Evolutionary conservation across 768 basidiomycete genomes (phyloP).

Genomic region (Tulasnella sp.): DNA sequence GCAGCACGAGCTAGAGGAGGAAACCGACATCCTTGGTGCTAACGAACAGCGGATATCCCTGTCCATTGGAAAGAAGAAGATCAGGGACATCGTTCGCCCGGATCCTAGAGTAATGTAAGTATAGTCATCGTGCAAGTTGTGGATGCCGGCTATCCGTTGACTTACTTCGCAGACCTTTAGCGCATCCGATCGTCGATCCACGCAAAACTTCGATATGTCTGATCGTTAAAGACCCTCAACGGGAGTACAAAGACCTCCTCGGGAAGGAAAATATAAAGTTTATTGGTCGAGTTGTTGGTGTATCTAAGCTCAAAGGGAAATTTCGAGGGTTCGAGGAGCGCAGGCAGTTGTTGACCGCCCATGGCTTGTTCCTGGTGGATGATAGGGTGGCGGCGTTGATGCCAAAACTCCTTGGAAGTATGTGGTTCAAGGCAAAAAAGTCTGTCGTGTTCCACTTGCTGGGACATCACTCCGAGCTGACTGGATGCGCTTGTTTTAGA

Average conservation of each 20-base stretch:
- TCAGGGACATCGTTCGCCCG: constrained; percentile 61
- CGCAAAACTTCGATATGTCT: constrained; percentile 74
- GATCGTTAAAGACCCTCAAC: constrained; percentile 91
- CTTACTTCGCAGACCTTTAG: constrained; percentile 49
- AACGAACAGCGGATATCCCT: constrained; percentile 88
- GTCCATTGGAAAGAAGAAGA: constrained; percentile 76
- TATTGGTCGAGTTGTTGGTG: constrained; percentile 82
- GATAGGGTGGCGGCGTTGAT: constrained; percentile 81
- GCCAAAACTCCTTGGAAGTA: constrained; percentile 76
- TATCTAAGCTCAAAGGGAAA: constrained; percentile 90
- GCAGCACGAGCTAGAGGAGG: constrained; percentile 57
- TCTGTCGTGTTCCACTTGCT: constrained; percentile 35
- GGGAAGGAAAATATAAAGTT: constrained; percentile 74
- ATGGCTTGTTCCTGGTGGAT: constrained; percentile 89
- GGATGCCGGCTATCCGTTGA: neutral
- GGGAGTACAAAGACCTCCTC: constrained; percentile 92
- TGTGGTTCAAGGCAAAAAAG: constrained; percentile 96
- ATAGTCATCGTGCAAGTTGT: neutral
- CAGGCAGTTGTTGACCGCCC: constrained; percentile 74
- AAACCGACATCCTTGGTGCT: constrained; percentile 50
- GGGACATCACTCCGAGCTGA: constrained; percentile 13
- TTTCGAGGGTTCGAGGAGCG: constrained; percentile 79
- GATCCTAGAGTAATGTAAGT: constrained; percentile 83
- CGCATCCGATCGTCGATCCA: constrained; percentile 76
- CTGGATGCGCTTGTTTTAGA: constrained; percentile 37